Conservation (phyloP, 192 early-diverging fungal species). For the Backusella luteola region DNA sequence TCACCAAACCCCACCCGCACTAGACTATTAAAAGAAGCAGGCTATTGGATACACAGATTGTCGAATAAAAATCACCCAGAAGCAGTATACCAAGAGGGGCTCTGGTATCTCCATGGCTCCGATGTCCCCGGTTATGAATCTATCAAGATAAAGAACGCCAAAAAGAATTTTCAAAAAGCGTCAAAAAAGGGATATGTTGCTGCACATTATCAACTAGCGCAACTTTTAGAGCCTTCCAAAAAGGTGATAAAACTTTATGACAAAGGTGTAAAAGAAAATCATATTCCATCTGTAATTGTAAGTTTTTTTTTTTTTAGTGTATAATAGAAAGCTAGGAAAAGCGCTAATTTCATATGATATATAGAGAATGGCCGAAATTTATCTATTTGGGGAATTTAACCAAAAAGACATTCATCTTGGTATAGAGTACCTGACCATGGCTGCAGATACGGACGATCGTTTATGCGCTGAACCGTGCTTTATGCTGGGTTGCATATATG, state of each 20-base stretch:
- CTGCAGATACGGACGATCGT: constrained; percentile 50
- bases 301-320: constrained; percentile 11
- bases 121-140: constrained; percentile 31
- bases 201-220: constrained; percentile 63
- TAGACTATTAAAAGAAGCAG: constrained; percentile 56
- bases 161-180: constrained; percentile 58
- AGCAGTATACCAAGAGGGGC: constrained; percentile 72
- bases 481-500: constrained; percentile 76
- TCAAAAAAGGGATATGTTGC: constrained; percentile 63
- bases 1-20: constrained; percentile 27
- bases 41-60: constrained; percentile 71
- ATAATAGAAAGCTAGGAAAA: neutral
- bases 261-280: constrained; percentile 65
- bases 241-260: constrained; percentile 69
- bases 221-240: constrained; percentile 59
- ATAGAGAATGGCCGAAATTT: constrained; percentile 75
- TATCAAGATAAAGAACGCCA: constrained; percentile 63
- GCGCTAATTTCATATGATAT: neutral
- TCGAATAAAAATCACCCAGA: constrained; percentile 67
- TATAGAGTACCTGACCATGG: constrained; percentile 77
- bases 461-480: constrained; percentile 73
- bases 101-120: constrained; percentile 63
- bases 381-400: constrained; percentile 71
- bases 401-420: constrained; percentile 70
- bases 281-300: constrained; percentile 63